Base-by-base conservation (phyloP, 2,329 filamentous ascomycete genomes). In the Hymenotorrendiella dingleyae region DNA sequence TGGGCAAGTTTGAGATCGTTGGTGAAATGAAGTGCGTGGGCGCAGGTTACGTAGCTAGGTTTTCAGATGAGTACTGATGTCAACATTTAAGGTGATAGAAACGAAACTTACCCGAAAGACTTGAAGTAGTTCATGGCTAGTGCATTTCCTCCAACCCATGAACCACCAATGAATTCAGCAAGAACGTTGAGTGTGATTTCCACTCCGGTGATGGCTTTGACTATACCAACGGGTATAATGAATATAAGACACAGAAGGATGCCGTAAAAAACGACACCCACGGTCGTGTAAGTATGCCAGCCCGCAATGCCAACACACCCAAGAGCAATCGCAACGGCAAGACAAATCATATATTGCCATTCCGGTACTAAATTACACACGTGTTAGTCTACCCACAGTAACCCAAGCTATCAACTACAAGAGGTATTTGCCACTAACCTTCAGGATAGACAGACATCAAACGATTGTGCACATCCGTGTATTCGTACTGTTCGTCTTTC, bases 71-170 rank as follows among this genome's bases (percentile, higher is more conserved):
- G 16, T 73, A 65, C 12, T 27, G 6, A 26, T 71, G 60, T 4
- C 64, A 66, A 40, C 70, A 67, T 47, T 58, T 65, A 12, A 37
- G 30, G 6, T 6, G 14, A 68, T 76, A 41, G 71, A 71, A 82
- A 81, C 64, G 70, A 75, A 42, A 83, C 74, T 58, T 82, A 84
- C 41, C 80, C 80, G 55, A 81, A 86, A 48, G 80, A 82, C 62
- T 86, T 86, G 67, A 86, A 86, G 67, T 85, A 73, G 80, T 86
- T 86, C 74, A 85, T 82, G 35, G 81, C 80, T 47, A 86, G 69
- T 2, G 83, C 82, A 3, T 73, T 74, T 9, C 82, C 82, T 9
- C 33, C 46, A 35, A 82, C 73, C 70, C 85, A 81, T 61, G 86
- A 86, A 7, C 84, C 83, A 46, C 82, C 74, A 49, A 87, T 75